These are phyloP conservation scores for Rhizomucor pusillus DNA, from an alignment of 371 early-diverging fungal genomes.

Conservation along the genomic window DNA sequence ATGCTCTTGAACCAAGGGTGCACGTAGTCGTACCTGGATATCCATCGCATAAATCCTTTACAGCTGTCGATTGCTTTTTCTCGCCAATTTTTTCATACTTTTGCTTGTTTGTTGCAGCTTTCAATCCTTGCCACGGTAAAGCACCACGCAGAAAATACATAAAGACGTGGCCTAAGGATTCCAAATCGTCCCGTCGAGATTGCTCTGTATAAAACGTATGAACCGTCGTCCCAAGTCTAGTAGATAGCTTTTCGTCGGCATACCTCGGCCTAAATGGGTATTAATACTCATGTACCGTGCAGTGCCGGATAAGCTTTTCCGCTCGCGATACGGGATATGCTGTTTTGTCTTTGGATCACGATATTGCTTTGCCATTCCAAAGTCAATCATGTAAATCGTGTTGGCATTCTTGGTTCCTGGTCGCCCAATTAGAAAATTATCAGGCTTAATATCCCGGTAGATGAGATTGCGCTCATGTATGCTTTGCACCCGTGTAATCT, in stretches of 20 bases:
- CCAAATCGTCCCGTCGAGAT: constrained; percentile 93
- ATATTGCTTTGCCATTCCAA: constrained; percentile 92
- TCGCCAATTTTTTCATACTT: constrained; percentile 95
- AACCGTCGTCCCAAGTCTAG: neutral
- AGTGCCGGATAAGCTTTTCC: constrained; percentile 86
- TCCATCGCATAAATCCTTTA: constrained; percentile 80
- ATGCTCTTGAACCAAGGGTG: neutral
- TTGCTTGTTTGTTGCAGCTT: constrained; percentile 90
- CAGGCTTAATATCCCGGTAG: constrained; percentile 99
- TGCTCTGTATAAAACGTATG: constrained; percentile 55
- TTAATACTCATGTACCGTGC: constrained; percentile 93
- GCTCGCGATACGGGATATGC: constrained; percentile 82
- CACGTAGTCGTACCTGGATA: constrained; percentile 51
- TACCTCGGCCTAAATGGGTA: constrained; percentile 78
- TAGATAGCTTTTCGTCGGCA: neutral
- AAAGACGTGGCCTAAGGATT: constrained; percentile 92
- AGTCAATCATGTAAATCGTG: constrained; percentile 75
- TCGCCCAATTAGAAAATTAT: constrained; percentile 92
- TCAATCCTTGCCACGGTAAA: constrained; percentile 95
- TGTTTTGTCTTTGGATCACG: constrained; percentile 79
- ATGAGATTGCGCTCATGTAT: constrained; percentile 94
- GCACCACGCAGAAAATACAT: constrained; percentile 92
- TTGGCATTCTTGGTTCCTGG: constrained; percentile 51
- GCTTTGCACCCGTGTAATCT: constrained; percentile 86
- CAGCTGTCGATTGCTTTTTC: constrained; percentile 77